phyloP scores from a whole-genome alignment of 2,329 filamentous ascomycete species.

The Malbranchea cinnamomea region DNA sequence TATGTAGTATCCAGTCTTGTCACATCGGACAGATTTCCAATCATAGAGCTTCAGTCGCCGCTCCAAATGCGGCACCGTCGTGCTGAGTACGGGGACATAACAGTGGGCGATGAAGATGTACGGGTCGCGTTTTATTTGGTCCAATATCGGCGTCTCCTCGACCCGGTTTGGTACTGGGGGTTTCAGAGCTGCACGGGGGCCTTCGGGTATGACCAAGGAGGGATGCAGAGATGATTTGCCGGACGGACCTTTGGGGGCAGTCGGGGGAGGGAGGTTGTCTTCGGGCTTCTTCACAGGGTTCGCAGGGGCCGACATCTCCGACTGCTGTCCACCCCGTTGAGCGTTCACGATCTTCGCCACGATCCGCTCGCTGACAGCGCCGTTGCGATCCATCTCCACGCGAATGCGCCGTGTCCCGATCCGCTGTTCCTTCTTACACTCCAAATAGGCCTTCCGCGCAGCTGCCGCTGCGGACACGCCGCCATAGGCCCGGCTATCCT shows the following conservation, averaged over 20 bases:
- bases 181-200: constrained; percentile 22
- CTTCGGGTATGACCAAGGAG: constrained; percentile 10
- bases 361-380: constrained; percentile 63
- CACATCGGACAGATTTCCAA: constrained; percentile 68
- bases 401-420: constrained; percentile 64
- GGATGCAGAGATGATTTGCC: constrained; percentile 30
- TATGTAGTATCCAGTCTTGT: constrained; percentile 79
- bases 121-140: constrained; percentile 60
- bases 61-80: constrained; percentile 79
- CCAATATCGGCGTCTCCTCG: constrained; percentile 51
- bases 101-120: constrained; percentile 83
- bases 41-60: constrained; percentile 72
- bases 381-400: constrained; percentile 81
- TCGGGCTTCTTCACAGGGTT: constrained; percentile 2
- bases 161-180: constrained; percentile 35
- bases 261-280: constrained; percentile 50
- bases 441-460: constrained; percentile 60
- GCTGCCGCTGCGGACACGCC: constrained; percentile 60
- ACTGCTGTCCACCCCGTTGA: constrained; percentile 32
- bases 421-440: constrained; percentile 60
- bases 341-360: constrained; percentile 59
- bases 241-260: constrained; percentile 74
- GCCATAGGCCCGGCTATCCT: constrained; percentile 47
- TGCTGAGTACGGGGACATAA: constrained; percentile 71
- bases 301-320: constrained; percentile 15